Conservation (phyloP, 345 rosid species). For the Boechera divaricarpa region DNA sequence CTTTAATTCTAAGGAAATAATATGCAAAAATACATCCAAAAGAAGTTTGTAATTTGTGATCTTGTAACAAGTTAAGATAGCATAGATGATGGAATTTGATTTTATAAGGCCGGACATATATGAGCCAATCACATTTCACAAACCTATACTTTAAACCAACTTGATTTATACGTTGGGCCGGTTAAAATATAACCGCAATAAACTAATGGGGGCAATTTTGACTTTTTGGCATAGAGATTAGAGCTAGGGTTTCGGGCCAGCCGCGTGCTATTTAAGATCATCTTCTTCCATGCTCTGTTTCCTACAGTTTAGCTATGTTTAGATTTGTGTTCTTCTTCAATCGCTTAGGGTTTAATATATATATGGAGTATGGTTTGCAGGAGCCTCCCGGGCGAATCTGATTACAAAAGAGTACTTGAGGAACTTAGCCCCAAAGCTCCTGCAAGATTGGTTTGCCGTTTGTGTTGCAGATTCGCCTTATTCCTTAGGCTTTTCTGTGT, state of each 20-base stretch:
- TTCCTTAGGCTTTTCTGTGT: constrained; percentile 38
- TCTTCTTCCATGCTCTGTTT: background rate
- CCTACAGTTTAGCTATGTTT: background rate
- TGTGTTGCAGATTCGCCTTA: constrained; percentile 67
- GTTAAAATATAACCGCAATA: constrained; percentile 3
- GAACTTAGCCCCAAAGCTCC: constrained; percentile 47
- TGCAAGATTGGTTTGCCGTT: constrained; percentile 52
- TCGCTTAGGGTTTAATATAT: background rate
- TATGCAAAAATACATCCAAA: background rate
- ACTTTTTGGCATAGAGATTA: background rate
- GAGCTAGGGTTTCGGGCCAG: constrained; percentile 23
- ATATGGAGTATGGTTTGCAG: background rate
- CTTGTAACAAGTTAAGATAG: background rate
- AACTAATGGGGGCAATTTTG: background rate
- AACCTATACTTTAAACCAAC: background rate
- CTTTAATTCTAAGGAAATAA: background rate
- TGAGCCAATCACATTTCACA: background rate
- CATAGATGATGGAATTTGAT: background rate
- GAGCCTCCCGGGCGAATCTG: constrained; percentile 76
- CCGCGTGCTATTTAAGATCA: background rate
- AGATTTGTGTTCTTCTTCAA: background rate
- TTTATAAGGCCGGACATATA: background rate
- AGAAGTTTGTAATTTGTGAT: background rate
- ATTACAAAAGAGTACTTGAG: constrained; percentile 2
- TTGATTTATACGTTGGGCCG: background rate